phyloP scores from a whole-genome alignment of 169 alveolate genomes.

The Plasmodium billcollinsi region DNA sequence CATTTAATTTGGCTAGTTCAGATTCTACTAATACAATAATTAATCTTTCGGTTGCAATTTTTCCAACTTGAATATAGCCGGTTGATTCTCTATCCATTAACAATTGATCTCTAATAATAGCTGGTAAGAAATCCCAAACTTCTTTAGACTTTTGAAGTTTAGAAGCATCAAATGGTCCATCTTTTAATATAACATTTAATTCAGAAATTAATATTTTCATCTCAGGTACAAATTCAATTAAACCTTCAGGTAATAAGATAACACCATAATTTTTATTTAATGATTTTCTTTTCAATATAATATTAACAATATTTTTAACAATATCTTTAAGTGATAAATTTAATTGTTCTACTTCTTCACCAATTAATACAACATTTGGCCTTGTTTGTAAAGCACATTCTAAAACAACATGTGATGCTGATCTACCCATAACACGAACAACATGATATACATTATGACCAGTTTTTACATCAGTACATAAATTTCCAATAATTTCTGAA shows the following conservation, averaged over 20 bases:
- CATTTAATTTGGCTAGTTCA: constrained; percentile 78
- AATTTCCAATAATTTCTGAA: constrained; percentile 96
- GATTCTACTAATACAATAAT: constrained; percentile 93
- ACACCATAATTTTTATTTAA: constrained; percentile 96
- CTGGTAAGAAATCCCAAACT: constrained; percentile 93
- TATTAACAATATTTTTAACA: constrained; percentile 91
- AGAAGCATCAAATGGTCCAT: constrained; percentile 75
- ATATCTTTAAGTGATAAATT: constrained; percentile 91
- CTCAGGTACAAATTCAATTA: constrained; percentile 97
- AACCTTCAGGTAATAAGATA: constrained; percentile 97
- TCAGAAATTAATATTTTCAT: constrained; percentile 93
- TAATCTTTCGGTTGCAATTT: constrained; percentile 98
- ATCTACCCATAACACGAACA: constrained; percentile 98
- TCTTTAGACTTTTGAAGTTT: constrained; percentile 80
- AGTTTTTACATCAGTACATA: constrained; percentile 93
- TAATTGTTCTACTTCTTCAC: constrained; percentile 95
- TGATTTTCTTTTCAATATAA: constrained; percentile 92
- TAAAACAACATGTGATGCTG: constrained; percentile 98
- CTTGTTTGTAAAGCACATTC: constrained; percentile 97
- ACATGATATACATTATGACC: constrained; percentile 96
- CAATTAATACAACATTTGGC: constrained; percentile 94
- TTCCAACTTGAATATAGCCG: constrained; percentile 99
- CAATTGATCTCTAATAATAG: constrained; percentile 94
- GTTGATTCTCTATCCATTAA: constrained; percentile 98
- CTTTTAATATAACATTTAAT: constrained; percentile 92